Evolutionary conservation across 2,329 filamentous ascomycete species (phyloP).

Genomic region (Microdochium trichocladiopsis): DNA sequence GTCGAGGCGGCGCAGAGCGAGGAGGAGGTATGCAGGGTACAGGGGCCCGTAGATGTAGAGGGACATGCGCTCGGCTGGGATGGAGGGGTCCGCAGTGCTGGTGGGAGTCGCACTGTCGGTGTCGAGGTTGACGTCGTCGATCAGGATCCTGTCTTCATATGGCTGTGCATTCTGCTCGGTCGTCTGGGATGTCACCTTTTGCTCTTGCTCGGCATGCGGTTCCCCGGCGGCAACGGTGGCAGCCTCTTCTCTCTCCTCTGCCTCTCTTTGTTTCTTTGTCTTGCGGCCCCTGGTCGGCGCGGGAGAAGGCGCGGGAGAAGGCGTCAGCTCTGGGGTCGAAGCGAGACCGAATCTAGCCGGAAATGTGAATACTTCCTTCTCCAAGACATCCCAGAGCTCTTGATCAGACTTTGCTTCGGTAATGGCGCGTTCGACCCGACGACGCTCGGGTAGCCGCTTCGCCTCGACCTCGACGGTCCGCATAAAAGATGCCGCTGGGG

Average conservation of each 20-base stretch:
- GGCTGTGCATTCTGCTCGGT: neutral
- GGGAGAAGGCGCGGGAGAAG: neutral
- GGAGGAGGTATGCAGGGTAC: slow-evolving; percentile 54
- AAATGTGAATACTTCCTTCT: slow-evolving; percentile 58
- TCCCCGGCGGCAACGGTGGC: slow-evolving; percentile 2
- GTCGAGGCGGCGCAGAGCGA: slow-evolving; percentile 50
- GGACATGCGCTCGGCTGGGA: slow-evolving; percentile 21
- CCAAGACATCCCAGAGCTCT: slow-evolving; percentile 60
- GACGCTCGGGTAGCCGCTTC: slow-evolving; percentile 36
- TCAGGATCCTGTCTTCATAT: neutral
- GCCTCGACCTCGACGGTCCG: slow-evolving; percentile 27
- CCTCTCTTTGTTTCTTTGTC: slow-evolving; percentile 1
- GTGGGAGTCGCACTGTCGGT: neutral
- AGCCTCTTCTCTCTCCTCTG: slow-evolving; percentile 7
- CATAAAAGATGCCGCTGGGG: slow-evolving; percentile 9
- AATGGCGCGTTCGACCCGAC: slow-evolving; percentile 48
- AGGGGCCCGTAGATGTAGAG: slow-evolving; percentile 56
- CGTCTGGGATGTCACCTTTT: neutral
- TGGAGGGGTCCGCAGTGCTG: neutral
- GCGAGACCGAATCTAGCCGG: slow-evolving; percentile 48
- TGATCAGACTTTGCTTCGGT: slow-evolving; percentile 49
- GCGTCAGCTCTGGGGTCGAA: slow-evolving; percentile 9
- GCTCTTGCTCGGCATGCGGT: slow-evolving; percentile 1
- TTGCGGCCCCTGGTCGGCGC: neutral
- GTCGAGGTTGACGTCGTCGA: neutral